phyloP scores from a whole-genome alignment of 2,329 filamentous ascomycete genomes.

The Epichloe brachyelytri region DNA sequence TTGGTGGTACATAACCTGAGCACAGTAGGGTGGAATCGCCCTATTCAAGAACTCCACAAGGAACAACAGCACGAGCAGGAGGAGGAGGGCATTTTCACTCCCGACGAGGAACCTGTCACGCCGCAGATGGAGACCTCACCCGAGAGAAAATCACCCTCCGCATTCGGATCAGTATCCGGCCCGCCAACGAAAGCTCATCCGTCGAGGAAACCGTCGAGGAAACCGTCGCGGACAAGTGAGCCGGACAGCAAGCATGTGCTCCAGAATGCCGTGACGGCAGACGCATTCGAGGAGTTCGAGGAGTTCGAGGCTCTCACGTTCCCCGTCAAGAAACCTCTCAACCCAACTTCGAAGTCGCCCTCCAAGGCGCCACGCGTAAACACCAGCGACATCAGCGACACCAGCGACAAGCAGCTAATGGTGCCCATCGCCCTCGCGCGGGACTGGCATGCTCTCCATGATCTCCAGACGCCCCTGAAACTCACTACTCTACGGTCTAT shows the following conservation, averaged over 20 bases:
- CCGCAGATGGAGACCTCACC: not conserved
- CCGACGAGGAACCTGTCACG: not conserved
- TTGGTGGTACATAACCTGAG: conserved; percentile 32
- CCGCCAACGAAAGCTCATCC: not conserved
- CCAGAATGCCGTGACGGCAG: conserved; percentile 16
- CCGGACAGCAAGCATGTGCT: conserved; percentile 1
- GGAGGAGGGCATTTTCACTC: not conserved
- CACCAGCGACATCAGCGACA: not conserved
- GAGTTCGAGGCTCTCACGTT: conserved; percentile 24
- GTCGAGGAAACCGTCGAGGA: not conserved
- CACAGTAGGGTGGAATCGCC: conserved; percentile 35
- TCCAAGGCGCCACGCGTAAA: conserved; percentile 1
- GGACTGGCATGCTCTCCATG: conserved; percentile 27
- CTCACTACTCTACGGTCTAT: conserved; percentile 37
- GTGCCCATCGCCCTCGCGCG: conserved; percentile 25
- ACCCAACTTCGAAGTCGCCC: not conserved
- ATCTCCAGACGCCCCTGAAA: conserved; percentile 32
- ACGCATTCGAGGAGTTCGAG: conserved; percentile 24
- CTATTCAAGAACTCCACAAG: conserved; percentile 17
- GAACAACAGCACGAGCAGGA: not conserved
- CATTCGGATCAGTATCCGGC: not conserved
- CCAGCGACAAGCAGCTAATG: not conserved
- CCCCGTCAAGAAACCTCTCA: conserved; percentile 6
- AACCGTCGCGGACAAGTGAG: not conserved
- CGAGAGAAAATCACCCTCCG: not conserved